Evolutionary conservation across 805 yeast genomes (phyloP).

Genomic region (Kodamaea leandrae): DNA sequence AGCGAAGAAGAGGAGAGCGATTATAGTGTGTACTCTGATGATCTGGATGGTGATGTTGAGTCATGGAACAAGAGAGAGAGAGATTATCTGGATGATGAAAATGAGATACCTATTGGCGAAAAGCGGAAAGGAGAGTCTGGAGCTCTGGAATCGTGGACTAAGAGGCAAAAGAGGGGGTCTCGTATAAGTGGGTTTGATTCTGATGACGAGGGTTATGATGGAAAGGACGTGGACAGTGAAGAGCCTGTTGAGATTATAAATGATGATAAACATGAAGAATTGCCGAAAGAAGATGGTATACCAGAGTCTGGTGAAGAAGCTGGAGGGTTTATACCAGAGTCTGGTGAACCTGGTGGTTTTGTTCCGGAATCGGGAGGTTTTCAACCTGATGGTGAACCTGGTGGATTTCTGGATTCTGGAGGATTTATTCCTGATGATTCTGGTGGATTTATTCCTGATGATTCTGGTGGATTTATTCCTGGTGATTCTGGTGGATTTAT

Average conservation of each 20-base stretch:
- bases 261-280: background rate
- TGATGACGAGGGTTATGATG: too few species aligned
- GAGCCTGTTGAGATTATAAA: background rate
- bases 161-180: too few species aligned
- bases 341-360: slow-evolving; percentile 20
- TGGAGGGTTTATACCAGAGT: slow-evolving; percentile 11
- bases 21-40: slow-evolving; percentile 17
- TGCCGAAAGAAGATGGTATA: too few species aligned
- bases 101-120: too few species aligned
- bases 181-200: too few species aligned
- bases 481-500: slow-evolving; percentile 5
- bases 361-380: slow-evolving; percentile 10
- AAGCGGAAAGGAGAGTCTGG: too few species aligned
- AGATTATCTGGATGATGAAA: too few species aligned
- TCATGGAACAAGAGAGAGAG: background rate
- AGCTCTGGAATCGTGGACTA: too few species aligned
- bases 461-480: slow-evolving; percentile 8
- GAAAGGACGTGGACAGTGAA: too few species aligned
- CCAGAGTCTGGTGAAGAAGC: too few species aligned
- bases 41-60: slow-evolving; percentile 10
- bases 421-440: slow-evolving; percentile 15
- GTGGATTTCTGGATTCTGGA: slow-evolving; percentile 9
- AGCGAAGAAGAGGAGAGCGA: slow-evolving; percentile 13
- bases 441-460: slow-evolving; percentile 7
- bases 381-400: slow-evolving; percentile 4